These are phyloP conservation scores for Penicillium flavigenum DNA, from an alignment of 495 filamentous ascomycete genomes.

Conservation along the genomic window DNA sequence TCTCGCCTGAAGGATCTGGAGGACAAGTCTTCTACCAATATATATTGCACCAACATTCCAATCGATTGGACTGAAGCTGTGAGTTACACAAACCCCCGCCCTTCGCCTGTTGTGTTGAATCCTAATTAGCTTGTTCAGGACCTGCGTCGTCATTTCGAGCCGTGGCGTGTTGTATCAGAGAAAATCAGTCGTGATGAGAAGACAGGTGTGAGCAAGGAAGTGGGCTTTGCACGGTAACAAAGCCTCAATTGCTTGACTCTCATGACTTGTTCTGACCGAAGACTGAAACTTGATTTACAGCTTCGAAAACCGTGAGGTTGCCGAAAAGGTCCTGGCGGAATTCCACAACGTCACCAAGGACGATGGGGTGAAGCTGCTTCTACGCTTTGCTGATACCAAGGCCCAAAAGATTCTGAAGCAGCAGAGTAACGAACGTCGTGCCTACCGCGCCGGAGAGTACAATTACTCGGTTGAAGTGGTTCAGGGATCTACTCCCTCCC, in stretches of 20 bases:
- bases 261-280: conserved; percentile 3
- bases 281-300: conserved; percentile 36
- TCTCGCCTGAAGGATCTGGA: conserved; percentile 89
- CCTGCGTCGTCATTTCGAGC: conserved; percentile 59
- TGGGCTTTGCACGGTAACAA: conserved; percentile 89
- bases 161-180: conserved; percentile 81
- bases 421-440: conserved; percentile 85
- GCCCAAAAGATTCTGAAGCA: conserved; percentile 95
- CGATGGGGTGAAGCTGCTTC: conserved; percentile 76
- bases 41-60: conserved; percentile 96
- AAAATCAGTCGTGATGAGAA: conserved; percentile 84
- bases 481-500: conserved; percentile 45
- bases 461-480: conserved; percentile 60
- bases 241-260: neutral
- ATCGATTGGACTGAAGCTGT: conserved; percentile 85
- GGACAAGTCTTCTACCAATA: conserved; percentile 83
- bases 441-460: conserved; percentile 93
- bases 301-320: conserved; percentile 84
- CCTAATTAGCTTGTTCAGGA: conserved; percentile 31
- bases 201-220: conserved; percentile 88
- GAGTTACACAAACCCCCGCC: conserved; percentile 27
- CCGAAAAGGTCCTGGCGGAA: conserved; percentile 77
- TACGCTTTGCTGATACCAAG: conserved; percentile 94
- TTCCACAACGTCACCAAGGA: conserved; percentile 71
- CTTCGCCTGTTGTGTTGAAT: neutral